Evolutionary conservation across 257 asterid species (phyloP).

Genomic region (Phtheirospermum japonicum): DNA sequence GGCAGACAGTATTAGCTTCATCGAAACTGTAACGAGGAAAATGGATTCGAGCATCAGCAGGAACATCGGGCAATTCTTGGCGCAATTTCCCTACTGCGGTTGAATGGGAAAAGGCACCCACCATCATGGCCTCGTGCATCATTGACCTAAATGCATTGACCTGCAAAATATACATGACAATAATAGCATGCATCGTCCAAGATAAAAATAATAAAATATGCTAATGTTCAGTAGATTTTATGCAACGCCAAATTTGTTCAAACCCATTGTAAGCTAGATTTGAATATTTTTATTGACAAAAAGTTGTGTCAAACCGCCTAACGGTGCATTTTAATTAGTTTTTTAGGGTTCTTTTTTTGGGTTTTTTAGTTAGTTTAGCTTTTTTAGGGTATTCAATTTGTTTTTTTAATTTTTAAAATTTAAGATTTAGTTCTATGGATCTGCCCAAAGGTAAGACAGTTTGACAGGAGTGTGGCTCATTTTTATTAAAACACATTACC

Average conservation of each 20-base stretch:
- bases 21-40: conserved; percentile 82
- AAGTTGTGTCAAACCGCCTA: no score
- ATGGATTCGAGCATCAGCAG: conserved; percentile 60
- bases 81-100: conserved; percentile 96
- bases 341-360: no score
- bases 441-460: no score
- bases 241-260: not conserved
- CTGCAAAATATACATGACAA: conserved; percentile 43
- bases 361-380: no score
- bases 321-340: no score
- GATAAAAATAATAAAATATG: no score
- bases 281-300: no score
- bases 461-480: no score
- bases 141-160: conserved; percentile 91
- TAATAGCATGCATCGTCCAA: not conserved
- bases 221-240: no score
- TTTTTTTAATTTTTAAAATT: no score
- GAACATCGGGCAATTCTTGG: conserved; percentile 86
- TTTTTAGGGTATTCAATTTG: no score
- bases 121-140: conserved; percentile 90
- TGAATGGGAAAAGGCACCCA: conserved; percentile 90
- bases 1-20: conserved; percentile 83
- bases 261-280: conserved; percentile 11
- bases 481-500: conserved; percentile 5
- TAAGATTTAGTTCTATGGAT: no score